Base-by-base conservation (phyloP, 2,329 filamentous ascomycete genomes). In the Corinectria fuckeliana region DNA sequence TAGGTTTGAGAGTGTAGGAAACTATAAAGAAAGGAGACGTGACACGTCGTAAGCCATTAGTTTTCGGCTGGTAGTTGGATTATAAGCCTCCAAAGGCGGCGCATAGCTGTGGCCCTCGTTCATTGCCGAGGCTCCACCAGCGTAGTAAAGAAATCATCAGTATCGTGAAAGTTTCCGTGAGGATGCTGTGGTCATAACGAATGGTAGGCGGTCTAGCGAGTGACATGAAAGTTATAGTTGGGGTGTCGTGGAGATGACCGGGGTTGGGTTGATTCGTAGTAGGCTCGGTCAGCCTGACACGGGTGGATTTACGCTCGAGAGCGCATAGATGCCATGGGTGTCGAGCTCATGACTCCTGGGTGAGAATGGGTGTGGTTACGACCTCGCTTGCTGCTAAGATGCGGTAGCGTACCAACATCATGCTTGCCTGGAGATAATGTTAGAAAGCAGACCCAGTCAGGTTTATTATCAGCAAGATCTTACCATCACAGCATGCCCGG, bases 401-500 rank as follows among this genome's bases (percentile, higher is more conserved):
- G 79, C 58, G 82, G 78, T 50, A 90, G 74, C 54, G 81, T 86
- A 54, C 86, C 84, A 48, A 92, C 90, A 73, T 92, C 89, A 70
- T 92, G 90, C 79, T 91, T 91, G 67, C 89, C 88, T 91, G 49
- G 2, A 21, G 11, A 42, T 28, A 21, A 7, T 45, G 50, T 64
- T 66, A 76, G 69, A 73, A 55, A 73, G 36, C 4, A 13, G 53
- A 25, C 3, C 48, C 34, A 9, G 5, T 1, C 30, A 39, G 26
- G 0, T 14, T 10, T 4, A 10, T 28, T 8, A 21, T 11, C 3
- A 36, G 23, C 16, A 20, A 3, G 9, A 16, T 51, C 89, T 85
- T 84, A 94, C 93, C 95, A 85, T 98, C 95, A 77, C 95, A 99
- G 80, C 95, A 99, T 60, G 94, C 93, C 73, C 95, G 85, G 65